A percentile compares a stretch with the other conserved stretches of the same genome.
Conservation (phyloP, 1,284 basidiomycete genomes). For the Ceratobasidium sp. region DNA sequence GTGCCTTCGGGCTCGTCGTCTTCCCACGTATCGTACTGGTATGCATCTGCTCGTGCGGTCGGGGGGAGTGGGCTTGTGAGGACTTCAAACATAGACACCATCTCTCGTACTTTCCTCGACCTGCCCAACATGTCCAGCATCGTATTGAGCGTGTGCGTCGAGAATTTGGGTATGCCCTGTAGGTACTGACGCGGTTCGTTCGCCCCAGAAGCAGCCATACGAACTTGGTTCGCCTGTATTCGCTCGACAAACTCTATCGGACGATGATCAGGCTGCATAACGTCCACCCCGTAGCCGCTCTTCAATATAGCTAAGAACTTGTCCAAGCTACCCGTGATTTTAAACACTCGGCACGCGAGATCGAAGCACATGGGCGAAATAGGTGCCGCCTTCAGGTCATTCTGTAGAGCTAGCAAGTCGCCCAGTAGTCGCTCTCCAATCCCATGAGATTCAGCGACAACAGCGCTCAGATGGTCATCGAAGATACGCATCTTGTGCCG, state of each 20-base stretch:
- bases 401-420: constrained; percentile 58
- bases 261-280: constrained; percentile 72
- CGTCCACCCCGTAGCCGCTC: constrained; percentile 75
- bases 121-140: constrained; percentile 74
- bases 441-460: constrained; percentile 13
- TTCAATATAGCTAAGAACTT: constrained; percentile 65
- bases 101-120: constrained; percentile 66
- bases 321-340: constrained; percentile 66
- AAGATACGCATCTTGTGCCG: constrained; percentile 48
- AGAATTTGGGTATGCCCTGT: constrained; percentile 60
- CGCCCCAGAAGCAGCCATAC: background rate
- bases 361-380: constrained; percentile 70
- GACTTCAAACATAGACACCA: constrained; percentile 78
- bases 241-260: constrained; percentile 59
- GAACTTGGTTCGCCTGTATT: constrained; percentile 30
- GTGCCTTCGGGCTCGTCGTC: constrained; percentile 44
- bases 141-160: constrained; percentile 74
- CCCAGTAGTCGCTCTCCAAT: constrained; percentile 28
- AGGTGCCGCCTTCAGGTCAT: constrained; percentile 63
- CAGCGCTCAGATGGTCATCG: constrained; percentile 25
- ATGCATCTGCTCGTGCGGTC: constrained; percentile 20
- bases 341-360: constrained; percentile 70
- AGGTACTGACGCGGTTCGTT: background rate
- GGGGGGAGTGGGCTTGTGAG: constrained; percentile 72
- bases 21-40: constrained; percentile 39